phyloP scores from a whole-genome alignment of 768 basidiomycete species.

The Agaricus sinodeliciosus region DNA sequence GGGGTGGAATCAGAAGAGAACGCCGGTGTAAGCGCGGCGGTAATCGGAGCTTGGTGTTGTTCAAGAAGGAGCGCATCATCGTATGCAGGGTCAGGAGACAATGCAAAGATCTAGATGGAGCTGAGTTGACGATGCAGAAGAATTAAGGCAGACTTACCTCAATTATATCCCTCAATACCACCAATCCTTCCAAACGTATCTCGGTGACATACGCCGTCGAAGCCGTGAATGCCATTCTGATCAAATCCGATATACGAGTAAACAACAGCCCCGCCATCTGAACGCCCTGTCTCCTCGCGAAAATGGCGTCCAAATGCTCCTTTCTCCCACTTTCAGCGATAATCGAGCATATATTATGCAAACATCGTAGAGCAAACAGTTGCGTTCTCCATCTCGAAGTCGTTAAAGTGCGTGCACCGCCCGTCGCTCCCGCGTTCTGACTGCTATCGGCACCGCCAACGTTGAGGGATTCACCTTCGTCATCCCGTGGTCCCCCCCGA shows the following conservation, averaged over 20 bases:
- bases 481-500: slow-evolving; percentile 58
- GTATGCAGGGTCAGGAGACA: slow-evolving; percentile 87
- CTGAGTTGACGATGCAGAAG: background rate
- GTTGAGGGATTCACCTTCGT: slow-evolving; percentile 91
- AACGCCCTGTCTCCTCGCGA: slow-evolving; percentile 58
- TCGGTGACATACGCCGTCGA: slow-evolving; percentile 95
- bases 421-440: slow-evolving; percentile 12
- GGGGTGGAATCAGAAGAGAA: slow-evolving; percentile 95
- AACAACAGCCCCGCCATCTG: slow-evolving; percentile 58
- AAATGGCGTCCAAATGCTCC: slow-evolving; percentile 79
- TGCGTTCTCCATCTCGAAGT: slow-evolving; percentile 96
- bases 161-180: slow-evolving; percentile 88
- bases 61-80: slow-evolving; percentile 86
- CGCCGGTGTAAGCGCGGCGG: slow-evolving; percentile 93
- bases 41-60: slow-evolving; percentile 97
- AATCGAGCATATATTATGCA: slow-evolving; percentile 82
- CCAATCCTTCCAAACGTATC: slow-evolving; percentile 85
- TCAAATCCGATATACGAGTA: slow-evolving; percentile 84
- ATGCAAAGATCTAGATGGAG: slow-evolving; percentile 68
- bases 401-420: slow-evolving; percentile 31
- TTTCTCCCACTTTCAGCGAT: slow-evolving; percentile 64
- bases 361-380: slow-evolving; percentile 85
- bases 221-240: slow-evolving; percentile 97
- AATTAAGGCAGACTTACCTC: slow-evolving; percentile 41
- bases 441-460: slow-evolving; percentile 39